Evolutionary conservation across 208 protist species (phyloP).

Genomic region (Acanthamoeba sp.): DNA sequence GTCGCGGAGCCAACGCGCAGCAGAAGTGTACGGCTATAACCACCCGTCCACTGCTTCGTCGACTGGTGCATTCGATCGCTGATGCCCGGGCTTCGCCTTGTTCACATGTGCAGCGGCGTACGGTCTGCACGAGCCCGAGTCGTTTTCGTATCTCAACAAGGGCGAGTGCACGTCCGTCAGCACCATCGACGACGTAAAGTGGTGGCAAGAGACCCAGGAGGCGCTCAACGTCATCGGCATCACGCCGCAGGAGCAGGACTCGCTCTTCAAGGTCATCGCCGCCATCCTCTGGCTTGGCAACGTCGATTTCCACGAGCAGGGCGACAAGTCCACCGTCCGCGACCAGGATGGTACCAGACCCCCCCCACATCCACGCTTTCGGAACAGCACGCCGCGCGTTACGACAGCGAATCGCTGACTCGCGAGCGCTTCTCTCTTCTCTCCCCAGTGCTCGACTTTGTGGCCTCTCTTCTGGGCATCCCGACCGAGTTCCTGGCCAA

Average conservation of each 20-base stretch:
- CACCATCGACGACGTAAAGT: conserved; percentile 87
- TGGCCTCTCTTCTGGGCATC: conserved; percentile 68
- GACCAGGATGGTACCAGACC: conserved; percentile 40
- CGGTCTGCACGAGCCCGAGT: conserved; percentile 79
- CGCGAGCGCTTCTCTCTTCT: not conserved
- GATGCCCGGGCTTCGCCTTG: not conserved
- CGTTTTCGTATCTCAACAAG: conserved; percentile 91
- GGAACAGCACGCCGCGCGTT: too few species aligned
- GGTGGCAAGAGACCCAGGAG: conserved; percentile 85
- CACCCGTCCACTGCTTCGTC: too few species aligned
- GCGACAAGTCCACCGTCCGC: conserved; percentile 61
- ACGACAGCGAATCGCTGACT: not conserved
- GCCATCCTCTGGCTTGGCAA: conserved; percentile 91
- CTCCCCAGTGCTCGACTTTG: conserved; percentile 73
- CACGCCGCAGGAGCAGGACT: conserved; percentile 80
- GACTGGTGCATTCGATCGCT: conserved; percentile 52
- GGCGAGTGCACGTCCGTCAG: conserved; percentile 86
- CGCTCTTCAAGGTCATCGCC: conserved; percentile 85
- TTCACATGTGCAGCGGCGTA: conserved; percentile 76
- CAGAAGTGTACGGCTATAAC: conserved; percentile 74
- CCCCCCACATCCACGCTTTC: not conserved
- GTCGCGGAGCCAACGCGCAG: conserved; percentile 83
- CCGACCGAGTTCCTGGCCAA: conserved; percentile 67
- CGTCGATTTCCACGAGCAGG: conserved; percentile 88
- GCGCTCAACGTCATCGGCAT: conserved; percentile 95